Evolutionary conservation across 805 yeast species (phyloP).

Genomic region (Metschnikowia borealis): DNA sequence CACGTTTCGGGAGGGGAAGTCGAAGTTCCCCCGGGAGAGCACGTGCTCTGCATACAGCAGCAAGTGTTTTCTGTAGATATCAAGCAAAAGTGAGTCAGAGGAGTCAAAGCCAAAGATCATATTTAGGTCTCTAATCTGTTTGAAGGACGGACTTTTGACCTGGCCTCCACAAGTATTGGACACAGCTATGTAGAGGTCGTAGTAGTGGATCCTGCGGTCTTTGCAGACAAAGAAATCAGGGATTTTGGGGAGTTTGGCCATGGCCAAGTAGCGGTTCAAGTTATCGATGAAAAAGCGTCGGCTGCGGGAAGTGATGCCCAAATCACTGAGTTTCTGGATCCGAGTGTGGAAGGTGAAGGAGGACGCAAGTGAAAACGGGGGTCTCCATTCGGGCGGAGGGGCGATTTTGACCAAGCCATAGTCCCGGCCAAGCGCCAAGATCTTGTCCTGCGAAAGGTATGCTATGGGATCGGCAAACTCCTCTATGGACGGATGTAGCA

Average conservation of each 20-base stretch:
- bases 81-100: constrained; percentile 16
- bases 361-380: constrained; percentile 53
- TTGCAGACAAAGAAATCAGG: constrained; percentile 20
- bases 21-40: constrained; percentile 23
- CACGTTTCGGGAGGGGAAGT: constrained; percentile 32
- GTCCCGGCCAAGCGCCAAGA: constrained; percentile 39
- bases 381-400: constrained; percentile 53
- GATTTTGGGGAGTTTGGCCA: constrained; percentile 33
- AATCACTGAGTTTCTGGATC: constrained; percentile 60
- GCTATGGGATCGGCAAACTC: constrained; percentile 50
- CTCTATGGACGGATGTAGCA: constrained; percentile 39
- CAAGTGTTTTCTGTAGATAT: constrained; percentile 24
- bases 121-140: constrained; percentile 24
- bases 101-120: constrained; percentile 20
- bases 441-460: constrained; percentile 41
- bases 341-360: constrained; percentile 63
- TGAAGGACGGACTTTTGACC: constrained; percentile 7
- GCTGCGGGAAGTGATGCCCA: constrained; percentile 60
- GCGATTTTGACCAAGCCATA: constrained; percentile 51
- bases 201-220: constrained; percentile 26
- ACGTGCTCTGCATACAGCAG: constrained; percentile 33
- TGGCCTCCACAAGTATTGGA: constrained; percentile 16
- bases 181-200: constrained; percentile 37
- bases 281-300: constrained; percentile 60
- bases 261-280: constrained; percentile 51